Evolutionary conservation across 176 grass and related monocot genomes (phyloP), one percentile per base, ranked within the genome.

Genomic region (Aegilops tauschii): DNA sequence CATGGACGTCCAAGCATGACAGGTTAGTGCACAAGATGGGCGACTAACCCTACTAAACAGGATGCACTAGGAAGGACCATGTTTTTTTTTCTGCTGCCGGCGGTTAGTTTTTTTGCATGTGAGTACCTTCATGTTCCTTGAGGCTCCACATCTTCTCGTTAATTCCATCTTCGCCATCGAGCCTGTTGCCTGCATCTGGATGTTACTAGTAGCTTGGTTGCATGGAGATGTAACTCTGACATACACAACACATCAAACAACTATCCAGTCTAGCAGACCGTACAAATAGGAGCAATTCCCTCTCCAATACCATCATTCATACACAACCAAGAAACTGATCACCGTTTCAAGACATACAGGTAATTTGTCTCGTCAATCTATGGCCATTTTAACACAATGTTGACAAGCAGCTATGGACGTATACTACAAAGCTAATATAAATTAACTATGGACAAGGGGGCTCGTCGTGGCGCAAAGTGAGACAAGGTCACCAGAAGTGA

Each of bases 371-470:
- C 5, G 39, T 40, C 39, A 40, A 40, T 40, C 39, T 40, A 40
- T 40, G 39, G 9, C 8, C 39, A 40, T 40, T 40, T 40, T 10
- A 40, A 40, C 39, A 40, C 39, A 3, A 40, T 40, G 39, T 40
- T 40, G 39, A 40, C 39, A 40, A 40, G 2, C 39, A 40, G 0
- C 39, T 40, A 35, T 27, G 2, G 2, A 73, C 14, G 6, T 83
- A 82, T 75, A 58, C 44, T 32, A 82, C 83, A 77, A 56, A 64
- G 8, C 36, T 12, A 78, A 83, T 71, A 82, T 4, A 90, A 73
- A 78, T 42, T 54, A 78, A 27, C 63, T 83, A 73, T 72, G 31
- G 64, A 82, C 84, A 83, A 32, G 21, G 59, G 82, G 56, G 32
- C 78, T 64, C 10, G 0, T 69, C 13, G 21, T 35, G n/a, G 4